Evolutionary conservation across 2,329 filamentous ascomycete species (phyloP).

Genomic region (Taxawa tesnikishii): DNA sequence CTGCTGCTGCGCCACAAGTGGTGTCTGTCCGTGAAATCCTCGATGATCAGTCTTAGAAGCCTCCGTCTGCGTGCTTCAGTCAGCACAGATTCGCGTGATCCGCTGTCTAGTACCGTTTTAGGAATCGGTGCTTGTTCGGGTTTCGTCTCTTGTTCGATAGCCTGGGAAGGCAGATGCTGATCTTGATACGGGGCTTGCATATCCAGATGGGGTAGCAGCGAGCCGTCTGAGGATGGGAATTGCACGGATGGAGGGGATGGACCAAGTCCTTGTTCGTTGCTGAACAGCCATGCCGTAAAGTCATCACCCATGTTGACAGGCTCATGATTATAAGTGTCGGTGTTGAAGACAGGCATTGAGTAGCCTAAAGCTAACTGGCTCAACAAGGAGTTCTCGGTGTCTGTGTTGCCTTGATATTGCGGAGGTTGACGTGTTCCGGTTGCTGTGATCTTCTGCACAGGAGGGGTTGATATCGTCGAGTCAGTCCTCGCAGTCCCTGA

Average conservation of each 20-base stretch:
- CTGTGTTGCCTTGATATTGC: too few species aligned
- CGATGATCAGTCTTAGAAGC: slow-evolving; percentile 1
- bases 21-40: slow-evolving; percentile 3
- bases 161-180: too few species aligned
- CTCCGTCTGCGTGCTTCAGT: slow-evolving; percentile 1
- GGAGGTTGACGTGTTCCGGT: too few species aligned
- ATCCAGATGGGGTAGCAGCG: neutral
- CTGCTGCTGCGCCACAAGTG: too few species aligned
- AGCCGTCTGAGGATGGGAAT: too few species aligned
- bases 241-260: slow-evolving; percentile 11
- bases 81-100: slow-evolving; percentile 3
- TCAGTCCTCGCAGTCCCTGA: too few species aligned
- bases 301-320: slow-evolving; percentile 42
- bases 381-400: too few species aligned
- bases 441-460: too few species aligned
- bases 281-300: slow-evolving; percentile 15
- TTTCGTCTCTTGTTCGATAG: neutral
- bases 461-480: too few species aligned
- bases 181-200: too few species aligned
- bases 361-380: slow-evolving; percentile 27
- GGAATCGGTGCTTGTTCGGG: neutral
- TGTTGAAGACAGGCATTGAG: slow-evolving; percentile 77
- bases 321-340: slow-evolving; percentile 71
- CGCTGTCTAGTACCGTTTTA: slow-evolving; percentile 3
- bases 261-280: slow-evolving; percentile 5